These are phyloP conservation scores for Penicilliopsis zonata DNA, from an alignment of 495 filamentous ascomycete species.

Conservation along the genomic window DNA sequence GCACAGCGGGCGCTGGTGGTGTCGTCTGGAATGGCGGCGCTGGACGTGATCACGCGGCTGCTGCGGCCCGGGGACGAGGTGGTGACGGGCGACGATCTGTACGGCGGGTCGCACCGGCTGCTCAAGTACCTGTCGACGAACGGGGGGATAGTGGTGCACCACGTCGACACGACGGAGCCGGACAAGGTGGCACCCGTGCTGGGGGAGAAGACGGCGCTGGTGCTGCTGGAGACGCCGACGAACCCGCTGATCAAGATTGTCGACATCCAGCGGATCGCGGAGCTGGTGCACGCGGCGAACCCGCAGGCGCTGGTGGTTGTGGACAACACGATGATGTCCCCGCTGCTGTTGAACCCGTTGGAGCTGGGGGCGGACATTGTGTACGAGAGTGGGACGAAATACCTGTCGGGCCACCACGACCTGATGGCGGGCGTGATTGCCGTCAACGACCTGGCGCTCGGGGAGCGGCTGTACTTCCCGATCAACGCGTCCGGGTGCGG, in stretches of 20 bases:
- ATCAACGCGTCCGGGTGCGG: constrained; percentile 95
- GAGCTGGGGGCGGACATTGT: constrained; percentile 92
- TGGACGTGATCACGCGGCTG: constrained; percentile 93
- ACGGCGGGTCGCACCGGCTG: constrained; percentile 89
- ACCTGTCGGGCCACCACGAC: constrained; percentile 95
- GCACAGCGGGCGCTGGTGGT: constrained; percentile 85
- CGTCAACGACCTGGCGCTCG: constrained; percentile 66
- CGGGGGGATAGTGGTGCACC: constrained; percentile 83
- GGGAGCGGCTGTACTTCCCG: constrained; percentile 86
- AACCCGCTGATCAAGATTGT: constrained; percentile 98
- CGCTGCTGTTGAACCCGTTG: constrained; percentile 80
- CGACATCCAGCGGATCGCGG: constrained; percentile 71
- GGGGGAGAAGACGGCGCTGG: constrained; percentile 78
- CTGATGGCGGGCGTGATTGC: constrained; percentile 97
- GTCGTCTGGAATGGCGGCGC: constrained; percentile 89
- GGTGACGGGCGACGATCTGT: constrained; percentile 91
- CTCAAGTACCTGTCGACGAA: constrained; percentile 83
- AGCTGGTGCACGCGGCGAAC: constrained; percentile 64
- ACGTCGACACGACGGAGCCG: constrained; percentile 81
- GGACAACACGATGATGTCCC: constrained; percentile 98
- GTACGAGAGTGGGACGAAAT: constrained; percentile 96
- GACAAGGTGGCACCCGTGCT: constrained; percentile 57
- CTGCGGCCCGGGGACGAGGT: constrained; percentile 93
- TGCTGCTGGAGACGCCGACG: constrained; percentile 89
- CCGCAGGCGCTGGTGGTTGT: constrained; percentile 76